Evolutionary conservation across 345 rosid genomes (phyloP).

Genomic region (Isatis tinctoria): DNA sequence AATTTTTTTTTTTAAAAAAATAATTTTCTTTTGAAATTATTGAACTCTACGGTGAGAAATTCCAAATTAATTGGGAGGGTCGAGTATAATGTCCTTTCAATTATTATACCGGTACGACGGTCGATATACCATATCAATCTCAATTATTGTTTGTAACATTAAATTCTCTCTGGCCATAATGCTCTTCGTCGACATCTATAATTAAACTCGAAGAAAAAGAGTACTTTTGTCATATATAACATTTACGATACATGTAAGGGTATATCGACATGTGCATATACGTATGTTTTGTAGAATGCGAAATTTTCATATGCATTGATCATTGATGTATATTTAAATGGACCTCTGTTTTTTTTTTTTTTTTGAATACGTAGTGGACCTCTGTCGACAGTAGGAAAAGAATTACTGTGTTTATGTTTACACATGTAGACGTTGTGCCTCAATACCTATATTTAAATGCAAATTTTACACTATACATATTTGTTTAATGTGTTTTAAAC

Average conservation of each 20-base stretch:
- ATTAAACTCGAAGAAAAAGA: not conserved
- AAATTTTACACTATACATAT: no score
- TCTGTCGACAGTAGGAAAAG: no score
- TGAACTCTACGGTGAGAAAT: constrained; percentile 3
- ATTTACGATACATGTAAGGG: not conserved
- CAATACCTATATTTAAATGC: no score
- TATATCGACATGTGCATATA: constrained; percentile 1
- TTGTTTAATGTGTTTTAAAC: no score
- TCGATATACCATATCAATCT: constrained; percentile 17
- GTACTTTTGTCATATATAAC: not conserved
- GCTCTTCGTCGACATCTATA: constrained; percentile 26
- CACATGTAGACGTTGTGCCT: no score
- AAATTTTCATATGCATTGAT: no score
- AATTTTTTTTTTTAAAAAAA: not conserved
- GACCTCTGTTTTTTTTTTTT: no score
- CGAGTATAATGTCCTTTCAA: not conserved
- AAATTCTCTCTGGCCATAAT: not conserved
- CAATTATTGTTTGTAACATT: constrained; percentile 18
- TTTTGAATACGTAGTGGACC: no score
- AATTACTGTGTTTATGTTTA: no score
- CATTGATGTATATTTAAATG: no score
- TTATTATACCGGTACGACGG: constrained; percentile 20
- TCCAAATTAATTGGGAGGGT: constrained; percentile 17
- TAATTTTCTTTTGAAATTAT: not conserved
- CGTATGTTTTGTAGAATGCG: not conserved